Base-by-base conservation (phyloP, 805 yeast genomes). In the Maudiozyma bulderi region DNA sequence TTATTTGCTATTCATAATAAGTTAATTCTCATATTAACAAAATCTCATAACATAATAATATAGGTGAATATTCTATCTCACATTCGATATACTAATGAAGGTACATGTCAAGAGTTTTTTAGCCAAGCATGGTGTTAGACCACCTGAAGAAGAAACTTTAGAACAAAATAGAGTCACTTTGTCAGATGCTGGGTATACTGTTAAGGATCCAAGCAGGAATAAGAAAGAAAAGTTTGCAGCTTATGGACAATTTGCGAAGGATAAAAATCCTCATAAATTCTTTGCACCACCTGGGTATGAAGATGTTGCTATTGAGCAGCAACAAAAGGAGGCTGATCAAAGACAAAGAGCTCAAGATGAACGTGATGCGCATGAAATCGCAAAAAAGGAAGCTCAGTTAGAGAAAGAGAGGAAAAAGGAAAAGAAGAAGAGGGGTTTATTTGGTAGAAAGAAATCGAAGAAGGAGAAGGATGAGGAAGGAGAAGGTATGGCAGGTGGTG, bases 141-240 rank as follows among this genome's bases (percentile, higher is more conserved):
- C 79, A 15, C 78, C 77, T 11, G 68, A 72, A 47, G 81, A 77
- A 57, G 70, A 70, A 47, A 68, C 71, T 5, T 63, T 66, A 26
- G 70, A 70, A 13, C 69, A 70, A 42, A 67, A 72, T 43, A 61
- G 71, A 40, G 76, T 75, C 11, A 54, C 62, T 14, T 62, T 77
- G 54, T 66, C 66, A 52, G 70, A 69, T 37, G 60, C 71, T 38
- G 80, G 79, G 41, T 64, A 76, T 28, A 59, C 70, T 3, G 67
- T 70, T 14, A 74, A 70, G 50, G 63, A 59, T 38, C 57, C 65
- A 11, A 64, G 61, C 3, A 63, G 57, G 42, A 67, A 60, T 41
- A 63, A 70, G 51, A 68, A 68, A 52, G 68, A 70, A 53, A 69
- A 72, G 52, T 72, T 78, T 61, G 67, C 72, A 32, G 80, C 80